Percentiles rank a stretch among this genome's conserved stretches.
phyloP scores from a whole-genome alignment of 257 asterid species.

The Solanum megistacrolobum region DNA sequence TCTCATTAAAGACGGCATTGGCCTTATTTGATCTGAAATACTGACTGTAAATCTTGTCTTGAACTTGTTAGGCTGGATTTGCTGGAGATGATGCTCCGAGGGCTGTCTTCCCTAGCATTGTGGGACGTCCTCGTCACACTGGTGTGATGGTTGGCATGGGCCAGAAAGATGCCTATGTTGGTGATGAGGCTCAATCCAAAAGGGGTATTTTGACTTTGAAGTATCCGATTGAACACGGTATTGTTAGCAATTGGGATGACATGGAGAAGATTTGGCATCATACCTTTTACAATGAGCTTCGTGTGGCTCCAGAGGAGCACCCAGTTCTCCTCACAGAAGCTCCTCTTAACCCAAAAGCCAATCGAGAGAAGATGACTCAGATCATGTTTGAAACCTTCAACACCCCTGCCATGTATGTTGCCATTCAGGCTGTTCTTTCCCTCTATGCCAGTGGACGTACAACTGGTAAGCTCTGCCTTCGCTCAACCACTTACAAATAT shows the following conservation, averaged over 20 bases:
- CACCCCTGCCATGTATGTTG: no score
- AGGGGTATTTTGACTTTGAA: slow-evolving; percentile 59
- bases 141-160: slow-evolving; percentile 43
- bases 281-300: slow-evolving; percentile 53
- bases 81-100: slow-evolving; percentile 31
- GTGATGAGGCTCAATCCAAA: slow-evolving; percentile 44
- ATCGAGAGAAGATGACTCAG: no score
- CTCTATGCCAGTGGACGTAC: no score
- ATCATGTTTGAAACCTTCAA: no score
- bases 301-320: slow-evolving; percentile 34
- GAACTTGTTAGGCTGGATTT: slow-evolving; percentile 22
- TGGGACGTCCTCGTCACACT: slow-evolving; percentile 33
- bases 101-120: slow-evolving; percentile 26
- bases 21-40: background rate
- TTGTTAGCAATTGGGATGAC: slow-evolving; percentile 52
- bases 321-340: slow-evolving; percentile 27
- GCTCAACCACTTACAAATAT: no score
- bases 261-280: slow-evolving; percentile 67
- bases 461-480: no score
- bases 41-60: background rate
- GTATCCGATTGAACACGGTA: slow-evolving; percentile 49
- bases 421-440: no score
- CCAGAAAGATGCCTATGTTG: slow-evolving; percentile 52
- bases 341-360: background rate
- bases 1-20: background rate